A percentile compares a stretch with the other conserved stretches of the same genome.
Evolutionary conservation across 2,329 filamentous ascomycete species (phyloP).

Genomic region (Septoria linicola): DNA sequence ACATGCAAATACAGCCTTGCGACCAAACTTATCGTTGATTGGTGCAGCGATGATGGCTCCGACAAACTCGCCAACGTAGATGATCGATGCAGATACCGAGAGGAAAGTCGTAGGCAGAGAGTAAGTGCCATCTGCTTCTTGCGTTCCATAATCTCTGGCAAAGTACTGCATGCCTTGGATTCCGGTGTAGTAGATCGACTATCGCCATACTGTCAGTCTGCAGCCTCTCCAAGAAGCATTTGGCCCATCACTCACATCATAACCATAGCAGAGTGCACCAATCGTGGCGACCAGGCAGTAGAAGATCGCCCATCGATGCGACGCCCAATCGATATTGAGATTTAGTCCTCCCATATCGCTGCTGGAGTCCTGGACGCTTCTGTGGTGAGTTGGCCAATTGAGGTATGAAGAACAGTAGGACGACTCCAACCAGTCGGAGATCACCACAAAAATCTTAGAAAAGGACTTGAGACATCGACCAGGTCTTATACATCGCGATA

Average conservation of each 20-base stretch:
- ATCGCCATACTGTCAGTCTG: slow-evolving; percentile 4
- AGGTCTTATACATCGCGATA: not conserved
- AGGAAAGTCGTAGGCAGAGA: slow-evolving; percentile 24
- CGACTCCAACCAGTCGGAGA: too few species aligned
- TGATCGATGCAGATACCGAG: slow-evolving; percentile 26
- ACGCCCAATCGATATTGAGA: slow-evolving; percentile 26
- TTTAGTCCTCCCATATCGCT: slow-evolving; percentile 22
- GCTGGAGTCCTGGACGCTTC: too few species aligned
- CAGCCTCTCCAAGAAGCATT: not conserved
- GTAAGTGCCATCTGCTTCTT: slow-evolving; percentile 19
- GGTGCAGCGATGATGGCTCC: slow-evolving; percentile 25
- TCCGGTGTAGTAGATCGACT: slow-evolving; percentile 28
- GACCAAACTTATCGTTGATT: slow-evolving; percentile 27
- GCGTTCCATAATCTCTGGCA: slow-evolving; percentile 22
- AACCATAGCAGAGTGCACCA: slow-evolving; percentile 26
- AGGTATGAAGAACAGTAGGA: too few species aligned
- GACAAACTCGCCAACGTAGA: slow-evolving; percentile 27
- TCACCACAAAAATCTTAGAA: too few species aligned
- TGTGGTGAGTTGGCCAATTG: too few species aligned
- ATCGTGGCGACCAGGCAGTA: slow-evolving; percentile 28
- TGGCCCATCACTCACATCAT: slow-evolving; percentile 16
- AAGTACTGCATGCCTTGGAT: slow-evolving; percentile 28
- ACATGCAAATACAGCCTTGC: slow-evolving; percentile 24
- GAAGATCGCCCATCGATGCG: slow-evolving; percentile 26
- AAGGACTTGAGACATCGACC: too few species aligned